Percentiles rank a stretch among this genome's conserved stretches.
Conservation (phyloP, 805 yeast genomes). For the Scheffersomyces stipitis region DNA sequence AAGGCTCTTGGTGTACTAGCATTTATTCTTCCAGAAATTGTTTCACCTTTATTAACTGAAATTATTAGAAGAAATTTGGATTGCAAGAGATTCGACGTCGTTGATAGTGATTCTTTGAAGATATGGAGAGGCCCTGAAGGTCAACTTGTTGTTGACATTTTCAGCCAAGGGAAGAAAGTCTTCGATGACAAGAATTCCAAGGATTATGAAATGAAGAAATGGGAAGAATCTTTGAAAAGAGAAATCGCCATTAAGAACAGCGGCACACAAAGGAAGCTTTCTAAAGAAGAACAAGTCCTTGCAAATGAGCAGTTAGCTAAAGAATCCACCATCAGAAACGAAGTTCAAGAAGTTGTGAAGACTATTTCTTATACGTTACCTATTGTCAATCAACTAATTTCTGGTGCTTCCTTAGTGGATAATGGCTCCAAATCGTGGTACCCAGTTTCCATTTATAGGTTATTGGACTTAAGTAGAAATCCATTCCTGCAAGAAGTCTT, state of each 20-base stretch:
- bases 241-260: constrained; percentile 63
- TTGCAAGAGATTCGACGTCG: constrained; percentile 27
- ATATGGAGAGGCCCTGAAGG: constrained; percentile 76
- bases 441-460: constrained; percentile 55
- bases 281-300: constrained; percentile 72
- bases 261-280: constrained; percentile 49
- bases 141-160: constrained; percentile 62
- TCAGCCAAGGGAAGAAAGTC: constrained; percentile 43
- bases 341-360: constrained; percentile 38
- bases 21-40: constrained; percentile 58
- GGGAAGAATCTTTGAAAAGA: constrained; percentile 85
- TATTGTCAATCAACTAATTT: constrained; percentile 54
- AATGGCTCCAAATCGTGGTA: constrained; percentile 74
- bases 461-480: constrained; percentile 47
- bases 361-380: constrained; percentile 50
- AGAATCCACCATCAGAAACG: constrained; percentile 57
- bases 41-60: constrained; percentile 51
- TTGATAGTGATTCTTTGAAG: constrained; percentile 50
- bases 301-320: constrained; percentile 62
- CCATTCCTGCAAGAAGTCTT: constrained; percentile 32
- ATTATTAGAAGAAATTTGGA: constrained; percentile 46
- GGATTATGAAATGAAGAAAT: constrained; percentile 80
- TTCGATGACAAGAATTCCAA: constrained; percentile 69
- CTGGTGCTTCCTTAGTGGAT: constrained; percentile 50
- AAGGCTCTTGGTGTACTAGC: constrained; percentile 40